Base-by-base conservation (phyloP, 257 asterid species). In the Misopates orontium region DNA sequence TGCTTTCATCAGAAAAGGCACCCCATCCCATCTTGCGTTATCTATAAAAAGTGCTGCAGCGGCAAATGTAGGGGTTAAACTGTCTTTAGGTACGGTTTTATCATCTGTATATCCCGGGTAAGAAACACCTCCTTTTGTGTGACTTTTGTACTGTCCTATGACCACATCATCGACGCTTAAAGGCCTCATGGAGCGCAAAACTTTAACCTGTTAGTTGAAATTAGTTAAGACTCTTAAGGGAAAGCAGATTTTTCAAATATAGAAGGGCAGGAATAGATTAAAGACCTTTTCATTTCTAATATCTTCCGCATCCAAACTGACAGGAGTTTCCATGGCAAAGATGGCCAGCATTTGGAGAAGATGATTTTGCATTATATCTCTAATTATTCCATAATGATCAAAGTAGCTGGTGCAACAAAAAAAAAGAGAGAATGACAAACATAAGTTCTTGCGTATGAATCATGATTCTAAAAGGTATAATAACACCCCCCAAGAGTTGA, bases 301-400 rank as follows among this genome's bases (percentile, higher is more conserved):
- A 82, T 93, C 98, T 84, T 93, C 98, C 17, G 96, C 98, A 68
- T 93, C 98, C 80, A 90, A 84, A 73, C 95, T 89, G 77, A 89
- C 98, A 0, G 98, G 98, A 11, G 98, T 93, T 87, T 93, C 98
- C 98, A 93, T 93, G 77, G 98, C 98, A 76, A 93, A 93, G 56
- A 93, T 85, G 39, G 98, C 97, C 32, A 93, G 78, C 59, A 93
- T 93, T 84, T 93, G 98, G 74, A 93, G 96, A 67, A 93, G 85
- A 76, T 93, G 98, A 49, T 93, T 93, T 82, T 93, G 98, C 98
- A 93, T 93, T 77, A 93, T 89, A 69, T 93, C 98, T 85, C 98
- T 86, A 21, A 89, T 87, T 72, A 89, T 93, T 54, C 98, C 98
- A 23, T 93, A 89, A 67, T 87, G 82, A 73, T 93, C 98, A 59